Conservation (phyloP, 306 rosid genomes). For the Acacia acuminata region DNA sequence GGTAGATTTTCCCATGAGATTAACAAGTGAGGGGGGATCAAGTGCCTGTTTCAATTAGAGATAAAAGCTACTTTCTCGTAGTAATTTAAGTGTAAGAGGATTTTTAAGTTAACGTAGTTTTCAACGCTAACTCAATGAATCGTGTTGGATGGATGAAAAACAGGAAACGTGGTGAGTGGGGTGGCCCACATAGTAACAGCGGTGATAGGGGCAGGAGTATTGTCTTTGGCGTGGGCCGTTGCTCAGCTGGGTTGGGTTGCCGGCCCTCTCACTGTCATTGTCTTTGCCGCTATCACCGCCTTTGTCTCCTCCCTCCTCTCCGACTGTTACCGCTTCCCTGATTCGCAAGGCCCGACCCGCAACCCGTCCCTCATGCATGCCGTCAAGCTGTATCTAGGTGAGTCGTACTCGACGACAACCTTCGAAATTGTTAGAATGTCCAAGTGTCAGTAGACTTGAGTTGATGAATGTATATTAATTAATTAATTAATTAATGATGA, state of each 20-base stretch:
- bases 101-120: too few relatives aligned
- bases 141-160: neutral
- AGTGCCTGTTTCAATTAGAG: too few relatives aligned
- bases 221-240: conserved; percentile 75
- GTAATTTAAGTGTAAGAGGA: too few relatives aligned
- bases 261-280: conserved; percentile 50
- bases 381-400: conserved; percentile 48
- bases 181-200: conserved; percentile 71
- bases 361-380: conserved; percentile 47
- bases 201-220: conserved; percentile 84
- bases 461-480: neutral
- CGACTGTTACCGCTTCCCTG: conserved; percentile 57
- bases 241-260: conserved; percentile 85
- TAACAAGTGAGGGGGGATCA: too few relatives aligned
- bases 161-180: conserved; percentile 56
- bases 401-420: neutral
- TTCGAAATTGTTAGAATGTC: neutral
- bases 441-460: neutral
- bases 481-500: neutral
- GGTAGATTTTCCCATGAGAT: too few relatives aligned
- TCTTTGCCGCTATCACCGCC: conserved; percentile 51
- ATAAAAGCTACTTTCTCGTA: too few relatives aligned
- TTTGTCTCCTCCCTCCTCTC: conserved; percentile 38
- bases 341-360: conserved; percentile 47
- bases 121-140: too few relatives aligned